Evolutionary conservation across 306 rosid species (phyloP).

Genomic region (Parietaria judaica): DNA sequence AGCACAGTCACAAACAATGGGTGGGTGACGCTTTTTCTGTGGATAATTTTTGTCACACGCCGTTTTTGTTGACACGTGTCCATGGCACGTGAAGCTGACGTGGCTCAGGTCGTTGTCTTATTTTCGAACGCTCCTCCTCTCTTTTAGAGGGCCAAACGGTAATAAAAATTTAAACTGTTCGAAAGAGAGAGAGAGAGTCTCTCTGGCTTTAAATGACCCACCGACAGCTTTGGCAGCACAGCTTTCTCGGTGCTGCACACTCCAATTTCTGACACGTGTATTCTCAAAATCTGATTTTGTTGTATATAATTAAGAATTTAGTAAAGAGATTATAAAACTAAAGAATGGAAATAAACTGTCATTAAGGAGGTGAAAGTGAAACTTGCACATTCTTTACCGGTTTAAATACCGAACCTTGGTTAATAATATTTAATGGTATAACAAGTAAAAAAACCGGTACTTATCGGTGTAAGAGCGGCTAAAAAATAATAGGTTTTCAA

Average conservation of each 20-base stretch:
- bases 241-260: constrained; percentile 4
- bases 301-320: too few relatives aligned
- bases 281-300: too few relatives aligned
- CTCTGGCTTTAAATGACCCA: neutral
- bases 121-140: neutral
- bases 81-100: neutral
- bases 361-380: too few relatives aligned
- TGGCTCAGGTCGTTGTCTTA: neutral
- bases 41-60: neutral
- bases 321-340: too few relatives aligned
- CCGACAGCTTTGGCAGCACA: constrained; percentile 32
- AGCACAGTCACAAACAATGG: neutral
- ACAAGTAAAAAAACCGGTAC: too few relatives aligned
- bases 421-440: too few relatives aligned
- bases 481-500: too few relatives aligned
- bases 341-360: too few relatives aligned
- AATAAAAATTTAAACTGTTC: neutral
- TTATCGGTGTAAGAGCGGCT: too few relatives aligned
- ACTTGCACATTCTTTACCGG: too few relatives aligned
- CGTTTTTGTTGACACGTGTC: constrained; percentile 9
- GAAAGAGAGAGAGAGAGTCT: neutral
- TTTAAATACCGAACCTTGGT: too few relatives aligned
- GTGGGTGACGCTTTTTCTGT: constrained; percentile 2
- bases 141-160: neutral
- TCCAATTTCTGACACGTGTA: neutral